Evolutionary conservation across 2,329 filamentous ascomycete species (phyloP).

Genomic region (Proliferodiscus dingleyae): DNA sequence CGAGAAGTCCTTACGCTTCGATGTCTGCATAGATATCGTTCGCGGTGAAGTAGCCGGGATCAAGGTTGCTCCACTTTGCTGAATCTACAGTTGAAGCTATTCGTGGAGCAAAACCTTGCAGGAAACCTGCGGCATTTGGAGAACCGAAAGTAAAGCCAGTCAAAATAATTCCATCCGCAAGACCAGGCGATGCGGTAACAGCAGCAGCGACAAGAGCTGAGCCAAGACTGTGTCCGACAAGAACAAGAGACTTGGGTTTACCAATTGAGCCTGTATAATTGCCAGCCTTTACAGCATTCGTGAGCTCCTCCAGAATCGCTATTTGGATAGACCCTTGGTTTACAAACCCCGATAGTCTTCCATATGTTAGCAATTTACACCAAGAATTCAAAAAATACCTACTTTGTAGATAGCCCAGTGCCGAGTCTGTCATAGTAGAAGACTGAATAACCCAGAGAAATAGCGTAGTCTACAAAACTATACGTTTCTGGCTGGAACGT

Average conservation of each 20-base stretch:
- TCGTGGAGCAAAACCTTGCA: constrained; percentile 16
- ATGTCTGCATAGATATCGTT: constrained; percentile 26
- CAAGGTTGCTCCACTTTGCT: constrained; percentile 14
- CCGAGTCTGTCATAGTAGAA: constrained; percentile 34
- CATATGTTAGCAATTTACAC: not conserved
- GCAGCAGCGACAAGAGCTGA: constrained; percentile 52
- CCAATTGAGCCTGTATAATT: constrained; percentile 20
- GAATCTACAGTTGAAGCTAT: constrained; percentile 19
- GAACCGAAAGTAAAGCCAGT: constrained; percentile 45
- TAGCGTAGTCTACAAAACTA: constrained; percentile 32
- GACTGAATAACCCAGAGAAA: constrained; percentile 31
- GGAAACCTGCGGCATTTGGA: constrained; percentile 8
- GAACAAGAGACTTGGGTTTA: constrained; percentile 40
- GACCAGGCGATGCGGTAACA: constrained; percentile 43
- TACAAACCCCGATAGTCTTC: constrained; percentile 17
- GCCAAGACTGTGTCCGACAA: constrained; percentile 61
- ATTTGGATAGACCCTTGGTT: constrained; percentile 29
- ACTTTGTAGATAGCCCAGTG: constrained; percentile 28
- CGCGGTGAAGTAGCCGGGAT: constrained; percentile 27
- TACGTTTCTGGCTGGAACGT: constrained; percentile 25
- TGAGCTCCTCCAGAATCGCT: constrained; percentile 2
- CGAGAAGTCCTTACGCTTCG: constrained; percentile 13
- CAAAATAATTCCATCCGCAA: constrained; percentile 53
- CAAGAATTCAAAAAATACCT: not conserved
- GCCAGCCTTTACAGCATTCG: constrained; percentile 14